Conservation (phyloP, 2,329 filamentous ascomycete genomes). For the Cadophora sp. region DNA sequence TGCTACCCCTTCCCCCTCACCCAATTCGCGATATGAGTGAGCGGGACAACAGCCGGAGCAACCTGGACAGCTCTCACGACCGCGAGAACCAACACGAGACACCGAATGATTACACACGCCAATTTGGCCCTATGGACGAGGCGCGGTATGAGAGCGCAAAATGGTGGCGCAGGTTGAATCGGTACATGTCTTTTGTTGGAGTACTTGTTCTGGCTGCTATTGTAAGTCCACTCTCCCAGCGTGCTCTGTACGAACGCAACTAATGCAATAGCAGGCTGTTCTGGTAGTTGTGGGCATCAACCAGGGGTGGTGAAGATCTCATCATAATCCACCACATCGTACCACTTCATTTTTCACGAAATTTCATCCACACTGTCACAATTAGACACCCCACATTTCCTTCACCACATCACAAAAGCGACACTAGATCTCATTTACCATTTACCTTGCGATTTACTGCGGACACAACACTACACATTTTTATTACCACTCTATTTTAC, state of each 20-base stretch:
- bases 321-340: background rate
- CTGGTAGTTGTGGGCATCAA: slow-evolving; percentile 28
- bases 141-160: slow-evolving; percentile 58
- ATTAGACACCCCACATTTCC: slow-evolving; percentile 2
- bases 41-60: slow-evolving; percentile 44
- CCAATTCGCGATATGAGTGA: slow-evolving; percentile 60
- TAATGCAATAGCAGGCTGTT: slow-evolving; percentile 23
- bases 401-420: background rate
- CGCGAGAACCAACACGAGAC: background rate
- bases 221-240: slow-evolving; percentile 48
- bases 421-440: slow-evolving; percentile 10
- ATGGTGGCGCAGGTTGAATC: slow-evolving; percentile 69
- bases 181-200: slow-evolving; percentile 64
- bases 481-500: background rate
- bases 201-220: slow-evolving; percentile 60
- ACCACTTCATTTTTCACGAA: background rate
- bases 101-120: slow-evolving; percentile 37
- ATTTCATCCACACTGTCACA: background rate
- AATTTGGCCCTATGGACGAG: slow-evolving; percentile 43
- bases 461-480: background rate
- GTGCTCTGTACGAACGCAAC: background rate
- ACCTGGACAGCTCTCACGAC: slow-evolving; percentile 36
- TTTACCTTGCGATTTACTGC: background rate
- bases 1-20: slow-evolving; percentile 72
- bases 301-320: slow-evolving; percentile 23